phyloP scores from a whole-genome alignment of 2,329 filamentous ascomycete species.

The Epichloe typhina region DNA sequence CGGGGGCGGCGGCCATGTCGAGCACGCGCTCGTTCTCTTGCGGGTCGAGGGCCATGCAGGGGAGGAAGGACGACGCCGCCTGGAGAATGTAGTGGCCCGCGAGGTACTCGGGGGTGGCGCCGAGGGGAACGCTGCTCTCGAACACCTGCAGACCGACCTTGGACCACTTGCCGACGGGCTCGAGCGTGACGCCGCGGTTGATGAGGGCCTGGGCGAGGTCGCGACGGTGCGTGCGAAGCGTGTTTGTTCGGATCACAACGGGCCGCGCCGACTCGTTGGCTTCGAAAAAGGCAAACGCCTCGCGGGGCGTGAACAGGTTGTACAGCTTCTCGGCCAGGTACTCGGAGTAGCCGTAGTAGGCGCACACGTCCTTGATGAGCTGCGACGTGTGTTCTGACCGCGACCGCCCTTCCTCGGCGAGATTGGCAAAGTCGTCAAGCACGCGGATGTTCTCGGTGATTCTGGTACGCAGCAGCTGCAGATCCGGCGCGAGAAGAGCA shows the following conservation, averaged over 20 bases:
- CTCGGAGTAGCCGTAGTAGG: slow-evolving; percentile 91
- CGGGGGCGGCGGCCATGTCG: slow-evolving; percentile 36
- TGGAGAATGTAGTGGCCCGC: slow-evolving; percentile 97
- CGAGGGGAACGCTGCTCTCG: slow-evolving; percentile 71
- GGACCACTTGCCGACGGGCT: slow-evolving; percentile 96
- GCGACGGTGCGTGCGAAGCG: slow-evolving; percentile 59
- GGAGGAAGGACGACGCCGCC: slow-evolving; percentile 91
- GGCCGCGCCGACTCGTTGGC: slow-evolving; percentile 92
- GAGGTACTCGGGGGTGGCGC: slow-evolving; percentile 89
- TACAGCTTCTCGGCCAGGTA: slow-evolving; percentile 95
- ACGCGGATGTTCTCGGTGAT: slow-evolving; percentile 92
- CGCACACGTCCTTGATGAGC: slow-evolving; percentile 81
- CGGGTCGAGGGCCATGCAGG: slow-evolving; percentile 91
- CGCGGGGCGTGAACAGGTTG: slow-evolving; percentile 78
- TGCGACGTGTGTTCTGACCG: slow-evolving; percentile 79
- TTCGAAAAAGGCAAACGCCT: slow-evolving; percentile 97
- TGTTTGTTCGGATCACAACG: slow-evolving; percentile 94
- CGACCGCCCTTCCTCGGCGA: slow-evolving; percentile 68
- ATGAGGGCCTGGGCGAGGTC: slow-evolving; percentile 89
- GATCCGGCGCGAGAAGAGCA: slow-evolving; percentile 66
- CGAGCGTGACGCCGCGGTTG: slow-evolving; percentile 89
- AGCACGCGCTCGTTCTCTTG: slow-evolving; percentile 86
- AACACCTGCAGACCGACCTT: slow-evolving; percentile 97
- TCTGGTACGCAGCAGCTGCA: slow-evolving; percentile 75
- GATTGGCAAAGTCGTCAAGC: slow-evolving; percentile 72